Base-by-base conservation (phyloP, 2,329 filamentous ascomycete genomes). In the Cryphonectria parasitica region DNA sequence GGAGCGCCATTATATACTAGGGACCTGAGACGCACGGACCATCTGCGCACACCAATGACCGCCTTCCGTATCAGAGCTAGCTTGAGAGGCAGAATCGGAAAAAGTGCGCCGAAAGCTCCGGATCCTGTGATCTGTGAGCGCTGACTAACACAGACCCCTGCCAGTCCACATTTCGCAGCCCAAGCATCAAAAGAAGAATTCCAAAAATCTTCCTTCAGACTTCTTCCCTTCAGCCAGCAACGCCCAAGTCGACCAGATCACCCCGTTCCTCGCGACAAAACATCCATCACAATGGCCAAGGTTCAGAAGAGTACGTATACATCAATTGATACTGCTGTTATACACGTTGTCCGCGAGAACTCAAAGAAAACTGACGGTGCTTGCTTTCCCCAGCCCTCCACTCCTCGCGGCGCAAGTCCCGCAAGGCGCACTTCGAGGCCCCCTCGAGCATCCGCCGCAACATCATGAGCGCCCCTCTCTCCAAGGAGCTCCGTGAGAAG, bases 401-500 rank as follows among this genome's bases (percentile, higher is more conserved):
- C 84, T 93, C 93, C 85, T 97, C 94, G 82, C 91, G 95, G 87
- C 92, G 95, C 88, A 99, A 99, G 94, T 96, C 94, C 87, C 94
- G 96, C 86, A 97, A 97, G 90, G 93, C 94, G 83, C 95, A 99
- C 90, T 99, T 97, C 91, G 88, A 89, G 83, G 96, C 96, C 78
- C 94, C 95, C 78, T 98, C 95, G 84, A 94, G 92, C 88, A 89
- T 93, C 83, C 95, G 96, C 86, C 94, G 96, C 83, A 89, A 91
- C 80, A 97, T 97, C 88, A 98, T 99, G 95, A 95, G 92, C 88
- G 95, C 96, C 78, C 92, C 93, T 80, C 90, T 98, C 78, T 92
- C 89, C 88, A 97, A 97, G 90, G 96, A 99, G 88, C 91, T 99
- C 83, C 92, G 94, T 83, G 95, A 97, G 87, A 96, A 99, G 91